Evolutionary conservation across 495 filamentous ascomycete species (phyloP).

Genomic region (Jackrogersella multiformis): DNA sequence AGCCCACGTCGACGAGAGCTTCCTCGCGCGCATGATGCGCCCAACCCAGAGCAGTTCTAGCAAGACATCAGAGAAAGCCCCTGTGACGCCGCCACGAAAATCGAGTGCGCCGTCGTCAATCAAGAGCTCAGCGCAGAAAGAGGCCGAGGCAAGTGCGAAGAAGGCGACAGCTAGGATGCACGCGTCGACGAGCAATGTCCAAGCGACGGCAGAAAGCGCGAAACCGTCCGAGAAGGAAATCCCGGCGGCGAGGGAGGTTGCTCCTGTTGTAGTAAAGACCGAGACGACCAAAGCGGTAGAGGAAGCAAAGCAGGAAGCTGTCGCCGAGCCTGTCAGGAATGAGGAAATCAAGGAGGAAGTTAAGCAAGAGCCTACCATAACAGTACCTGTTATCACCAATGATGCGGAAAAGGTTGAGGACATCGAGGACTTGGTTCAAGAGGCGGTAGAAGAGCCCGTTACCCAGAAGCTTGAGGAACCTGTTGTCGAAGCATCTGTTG

Average conservation of each 20-base stretch:
- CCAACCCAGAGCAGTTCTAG: constrained; percentile 82
- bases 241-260: constrained; percentile 46
- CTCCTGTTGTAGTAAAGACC: constrained; percentile 43
- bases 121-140: constrained; percentile 40
- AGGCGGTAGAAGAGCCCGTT: constrained; percentile 23
- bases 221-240: constrained; percentile 34
- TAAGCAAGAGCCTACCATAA: constrained; percentile 6
- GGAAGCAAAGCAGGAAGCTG: constrained; percentile 15
- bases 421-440: constrained; percentile 40
- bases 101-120: constrained; percentile 24
- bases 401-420: constrained; percentile 36
- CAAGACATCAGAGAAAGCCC: constrained; percentile 76
- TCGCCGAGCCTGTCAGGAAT: constrained; percentile 1
- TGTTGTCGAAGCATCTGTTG: constrained; percentile 6
- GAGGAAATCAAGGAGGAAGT: constrained; percentile 7
- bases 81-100: constrained; percentile 54
- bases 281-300: constrained; percentile 46
- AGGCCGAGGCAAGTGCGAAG: constrained; percentile 40
- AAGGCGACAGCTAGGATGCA: constrained; percentile 43
- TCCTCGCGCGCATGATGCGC: constrained; percentile 92
- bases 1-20: constrained; percentile 71
- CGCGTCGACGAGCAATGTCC: constrained; percentile 31
- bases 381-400: constrained; percentile 21
- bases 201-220: constrained; percentile 23
- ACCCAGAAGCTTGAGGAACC: constrained; percentile 12